phyloP scores from a whole-genome alignment of 2,329 filamentous ascomycete species.

The Claviceps capensis region DNA sequence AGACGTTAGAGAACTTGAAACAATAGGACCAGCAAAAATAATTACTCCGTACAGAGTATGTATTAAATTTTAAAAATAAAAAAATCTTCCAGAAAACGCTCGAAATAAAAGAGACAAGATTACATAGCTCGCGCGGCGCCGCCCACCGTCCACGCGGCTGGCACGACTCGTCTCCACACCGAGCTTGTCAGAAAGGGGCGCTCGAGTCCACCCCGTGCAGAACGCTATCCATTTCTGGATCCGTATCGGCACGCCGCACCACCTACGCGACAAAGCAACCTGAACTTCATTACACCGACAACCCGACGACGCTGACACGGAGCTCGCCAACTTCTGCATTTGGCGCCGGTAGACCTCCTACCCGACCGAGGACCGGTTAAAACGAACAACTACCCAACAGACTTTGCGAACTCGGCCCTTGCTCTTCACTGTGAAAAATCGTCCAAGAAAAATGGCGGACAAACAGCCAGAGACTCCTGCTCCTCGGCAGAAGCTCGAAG shows the following conservation, averaged over 20 bases:
- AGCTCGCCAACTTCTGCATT: no score
- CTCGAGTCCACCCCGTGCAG: background rate
- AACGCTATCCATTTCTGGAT: background rate
- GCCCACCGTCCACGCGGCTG: background rate
- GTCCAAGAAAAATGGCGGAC: conserved; percentile 22
- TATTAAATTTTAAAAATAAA: no score
- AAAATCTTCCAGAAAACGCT: background rate
- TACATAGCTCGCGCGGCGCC: background rate
- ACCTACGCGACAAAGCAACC: background rate
- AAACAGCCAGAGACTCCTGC: conserved; percentile 30
- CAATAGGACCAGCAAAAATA: no score
- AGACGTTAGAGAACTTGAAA: no score
- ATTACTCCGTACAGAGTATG: no score
- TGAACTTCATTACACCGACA: no score
- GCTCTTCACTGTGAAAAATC: background rate
- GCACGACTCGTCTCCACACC: background rate
- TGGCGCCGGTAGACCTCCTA: no score
- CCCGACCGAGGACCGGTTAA: background rate
- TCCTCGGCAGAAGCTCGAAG: conserved; percentile 63
- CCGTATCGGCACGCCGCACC: background rate
- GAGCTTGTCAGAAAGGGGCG: conserved; percentile 1
- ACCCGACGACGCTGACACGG: no score
- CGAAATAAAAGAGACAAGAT: background rate
- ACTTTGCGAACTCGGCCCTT: background rate
- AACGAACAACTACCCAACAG: background rate